Evolutionary conservation across 805 yeast genomes (phyloP).

Genomic region (Teunomyces pallodes): DNA sequence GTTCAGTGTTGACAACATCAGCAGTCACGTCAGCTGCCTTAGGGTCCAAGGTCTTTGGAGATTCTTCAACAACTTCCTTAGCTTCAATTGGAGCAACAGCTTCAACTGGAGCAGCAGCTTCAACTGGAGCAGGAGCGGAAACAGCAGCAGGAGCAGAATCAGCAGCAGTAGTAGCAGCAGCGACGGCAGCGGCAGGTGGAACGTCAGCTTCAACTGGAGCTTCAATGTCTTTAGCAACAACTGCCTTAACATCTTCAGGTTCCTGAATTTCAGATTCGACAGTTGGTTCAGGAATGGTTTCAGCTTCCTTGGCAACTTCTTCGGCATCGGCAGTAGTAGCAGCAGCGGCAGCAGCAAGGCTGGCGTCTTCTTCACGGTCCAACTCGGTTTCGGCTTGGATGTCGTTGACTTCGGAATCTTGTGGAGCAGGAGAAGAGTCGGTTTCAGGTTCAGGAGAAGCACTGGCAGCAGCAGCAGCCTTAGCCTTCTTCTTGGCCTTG

Average conservation of each 20-base stretch:
- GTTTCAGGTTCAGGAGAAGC: constrained; percentile 9
- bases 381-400: neutral
- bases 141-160: neutral
- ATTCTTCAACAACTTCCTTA: constrained; percentile 7
- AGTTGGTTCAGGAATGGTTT: neutral
- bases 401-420: neutral
- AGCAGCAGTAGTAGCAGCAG: neutral
- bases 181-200: neutral
- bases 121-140: neutral
- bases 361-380: constrained; percentile 14
- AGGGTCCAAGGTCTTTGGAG: constrained; percentile 1
- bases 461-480: constrained; percentile 9
- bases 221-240: constrained; percentile 6
- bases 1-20: constrained; percentile 12
- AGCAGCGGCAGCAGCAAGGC: constrained; percentile 11
- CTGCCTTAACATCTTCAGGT: neutral
- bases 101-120: neutral
- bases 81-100: constrained; percentile 6
- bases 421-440: constrained; percentile 7
- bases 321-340: constrained; percentile 8
- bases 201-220: constrained; percentile 5
- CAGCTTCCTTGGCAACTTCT: neutral
- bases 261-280: neutral
- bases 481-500: constrained; percentile 37
- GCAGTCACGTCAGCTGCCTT: constrained; percentile 7